A percentile compares a stretch with the other conserved stretches of the same genome.
Conservation (phyloP, 2,329 filamentous ascomycete genomes). For the Diaporthe sp. region DNA sequence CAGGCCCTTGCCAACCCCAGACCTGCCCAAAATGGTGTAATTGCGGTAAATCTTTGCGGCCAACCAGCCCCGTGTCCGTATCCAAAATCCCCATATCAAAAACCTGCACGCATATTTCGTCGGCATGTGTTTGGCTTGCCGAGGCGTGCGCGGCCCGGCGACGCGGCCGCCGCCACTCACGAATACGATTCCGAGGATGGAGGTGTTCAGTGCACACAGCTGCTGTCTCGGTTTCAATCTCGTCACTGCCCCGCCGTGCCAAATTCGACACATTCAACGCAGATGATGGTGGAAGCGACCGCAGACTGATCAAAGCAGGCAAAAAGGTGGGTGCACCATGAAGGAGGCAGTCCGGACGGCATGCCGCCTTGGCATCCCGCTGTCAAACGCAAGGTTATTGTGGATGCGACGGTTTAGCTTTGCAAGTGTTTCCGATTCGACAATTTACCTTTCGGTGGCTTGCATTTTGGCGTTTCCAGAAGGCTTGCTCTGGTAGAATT, state of each 20-base stretch:
- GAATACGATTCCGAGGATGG: background rate
- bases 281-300: background rate
- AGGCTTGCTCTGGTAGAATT: background rate
- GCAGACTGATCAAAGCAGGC: background rate
- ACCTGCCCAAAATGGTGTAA: background rate
- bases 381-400: background rate
- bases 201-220: background rate
- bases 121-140: background rate
- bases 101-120: background rate
- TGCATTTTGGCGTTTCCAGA: background rate
- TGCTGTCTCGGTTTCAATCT: background rate
- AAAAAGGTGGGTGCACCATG: background rate
- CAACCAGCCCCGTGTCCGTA: background rate
- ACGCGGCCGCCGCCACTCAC: background rate
- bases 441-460: background rate
- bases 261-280: too few species aligned
- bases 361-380: background rate
- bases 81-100: background rate
- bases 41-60: constrained; percentile 10
- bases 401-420: background rate
- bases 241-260: background rate
- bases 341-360: background rate
- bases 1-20: background rate
- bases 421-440: background rate
- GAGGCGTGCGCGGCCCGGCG: background rate